A percentile compares a stretch with the other conserved stretches of the same genome.
These are phyloP conservation scores for Trichoderma hamatum DNA, from an alignment of 2,329 filamentous ascomycete genomes.

Conservation along the genomic window DNA sequence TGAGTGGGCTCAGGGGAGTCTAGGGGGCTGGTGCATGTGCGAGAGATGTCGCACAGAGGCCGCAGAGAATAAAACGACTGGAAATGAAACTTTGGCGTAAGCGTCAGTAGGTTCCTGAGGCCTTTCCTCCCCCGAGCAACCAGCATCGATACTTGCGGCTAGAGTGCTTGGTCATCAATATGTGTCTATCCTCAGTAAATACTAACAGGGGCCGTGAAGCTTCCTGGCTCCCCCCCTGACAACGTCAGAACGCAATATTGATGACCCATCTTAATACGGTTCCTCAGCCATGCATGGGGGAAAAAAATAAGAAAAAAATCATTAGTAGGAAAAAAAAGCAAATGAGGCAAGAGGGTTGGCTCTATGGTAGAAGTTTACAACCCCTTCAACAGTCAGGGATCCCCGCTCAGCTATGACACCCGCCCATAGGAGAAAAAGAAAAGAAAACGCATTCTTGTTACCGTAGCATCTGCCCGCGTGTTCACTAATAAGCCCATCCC, in stretches of 20 bases:
- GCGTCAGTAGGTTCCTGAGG: background rate
- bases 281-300: background rate
- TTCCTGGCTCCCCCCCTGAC: background rate
- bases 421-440: constrained; percentile 3
- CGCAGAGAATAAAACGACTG: constrained; percentile 31
- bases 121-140: background rate
- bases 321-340: background rate
- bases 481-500: constrained; percentile 8
- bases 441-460: background rate
- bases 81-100: constrained; percentile 10
- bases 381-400: background rate
- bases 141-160: background rate
- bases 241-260: background rate
- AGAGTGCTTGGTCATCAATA: background rate
- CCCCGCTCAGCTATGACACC: constrained; percentile 18
- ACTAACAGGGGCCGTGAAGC: constrained; percentile 5
- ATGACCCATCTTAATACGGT: background rate
- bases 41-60: constrained; percentile 76
- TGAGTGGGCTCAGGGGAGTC: constrained; percentile 84
- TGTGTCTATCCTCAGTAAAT: constrained; percentile 5
- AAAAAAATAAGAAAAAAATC: background rate
- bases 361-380: background rate
- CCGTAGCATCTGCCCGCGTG: constrained; percentile 20
- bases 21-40: constrained; percentile 90
- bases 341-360: background rate